A percentile compares a stretch with the other conserved stretches of the same genome.
These are phyloP conservation scores for Lunasporangiospora selenospora DNA, from an alignment of 192 early-diverging fungal species.

Conservation along the genomic window DNA sequence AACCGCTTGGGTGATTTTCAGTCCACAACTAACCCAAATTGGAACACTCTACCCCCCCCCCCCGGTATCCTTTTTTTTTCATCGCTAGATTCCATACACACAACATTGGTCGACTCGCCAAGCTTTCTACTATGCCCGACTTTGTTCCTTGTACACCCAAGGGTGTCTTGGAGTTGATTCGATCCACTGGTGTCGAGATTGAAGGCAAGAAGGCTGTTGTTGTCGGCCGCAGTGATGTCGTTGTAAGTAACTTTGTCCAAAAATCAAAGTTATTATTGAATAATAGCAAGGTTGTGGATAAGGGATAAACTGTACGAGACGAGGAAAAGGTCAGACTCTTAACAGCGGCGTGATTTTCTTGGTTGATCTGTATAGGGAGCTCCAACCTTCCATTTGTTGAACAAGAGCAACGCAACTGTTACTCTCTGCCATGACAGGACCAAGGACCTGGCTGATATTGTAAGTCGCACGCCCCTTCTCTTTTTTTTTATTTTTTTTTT, in stretches of 20 bases:
- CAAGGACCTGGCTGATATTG: constrained; percentile 73
- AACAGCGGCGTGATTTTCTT: too few species aligned
- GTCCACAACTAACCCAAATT: too few species aligned
- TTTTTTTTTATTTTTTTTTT: too few species aligned
- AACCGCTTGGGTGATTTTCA: too few species aligned
- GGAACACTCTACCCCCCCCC: too few species aligned
- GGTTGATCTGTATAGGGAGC: constrained; percentile 63
- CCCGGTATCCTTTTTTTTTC: background rate
- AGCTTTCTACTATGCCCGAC: constrained; percentile 76
- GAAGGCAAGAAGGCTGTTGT: constrained; percentile 93
- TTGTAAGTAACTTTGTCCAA: too few species aligned
- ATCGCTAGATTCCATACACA: constrained; percentile 81
- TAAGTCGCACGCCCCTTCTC: too few species aligned
- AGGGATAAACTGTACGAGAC: too few species aligned
- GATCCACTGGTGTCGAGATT: constrained; percentile 71
- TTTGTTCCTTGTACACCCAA: constrained; percentile 98
- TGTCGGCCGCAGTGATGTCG: constrained; percentile 96
- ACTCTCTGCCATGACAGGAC: constrained; percentile 95
- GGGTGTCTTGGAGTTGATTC: constrained; percentile 88
- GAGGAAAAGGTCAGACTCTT: too few species aligned
- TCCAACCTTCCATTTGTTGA: constrained; percentile 88
- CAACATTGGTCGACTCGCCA: constrained; percentile 93
- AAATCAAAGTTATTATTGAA: too few species aligned
- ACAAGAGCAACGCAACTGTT: constrained; percentile 86
- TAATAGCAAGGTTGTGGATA: too few species aligned